These are phyloP conservation scores for Schizosaccharomyces versatilis DNA, from an alignment of 1,139 yeast species.

Conservation along the genomic window DNA sequence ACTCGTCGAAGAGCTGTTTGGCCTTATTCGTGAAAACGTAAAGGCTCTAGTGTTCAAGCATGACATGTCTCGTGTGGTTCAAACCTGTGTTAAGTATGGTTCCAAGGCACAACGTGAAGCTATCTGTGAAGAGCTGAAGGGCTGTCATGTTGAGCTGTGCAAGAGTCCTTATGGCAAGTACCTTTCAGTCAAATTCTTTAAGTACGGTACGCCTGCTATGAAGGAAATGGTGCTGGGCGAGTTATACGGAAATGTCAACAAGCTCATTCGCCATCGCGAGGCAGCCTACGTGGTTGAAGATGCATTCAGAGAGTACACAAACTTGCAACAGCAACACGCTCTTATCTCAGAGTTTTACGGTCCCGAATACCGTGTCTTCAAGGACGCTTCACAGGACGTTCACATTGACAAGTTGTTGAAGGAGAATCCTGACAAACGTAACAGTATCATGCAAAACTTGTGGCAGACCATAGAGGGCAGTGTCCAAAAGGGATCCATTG, in stretches of 20 bases:
- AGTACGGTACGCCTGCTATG: constrained; percentile 60
- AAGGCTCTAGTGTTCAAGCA: constrained; percentile 80
- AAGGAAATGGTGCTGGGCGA: constrained; percentile 58
- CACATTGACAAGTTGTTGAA: constrained; percentile 42
- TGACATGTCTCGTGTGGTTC: constrained; percentile 91
- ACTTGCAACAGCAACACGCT: constrained; percentile 64
- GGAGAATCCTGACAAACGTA: constrained; percentile 65
- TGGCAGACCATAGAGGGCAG: constrained; percentile 71
- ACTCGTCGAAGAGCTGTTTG: constrained; percentile 71
- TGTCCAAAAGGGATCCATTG: constrained; percentile 86
- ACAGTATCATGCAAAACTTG: constrained; percentile 51
- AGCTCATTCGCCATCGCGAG: constrained; percentile 87
- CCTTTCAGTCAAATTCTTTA: constrained; percentile 65
- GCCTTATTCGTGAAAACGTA: constrained; percentile 48
- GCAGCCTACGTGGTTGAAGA: constrained; percentile 98
- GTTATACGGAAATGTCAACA: constrained; percentile 73
- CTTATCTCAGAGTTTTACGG: constrained; percentile 95
- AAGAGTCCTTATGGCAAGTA: constrained; percentile 88
- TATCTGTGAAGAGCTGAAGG: constrained; percentile 49
- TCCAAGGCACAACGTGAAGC: constrained; percentile 56
- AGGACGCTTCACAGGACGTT: constrained; percentile 37
- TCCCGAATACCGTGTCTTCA: constrained; percentile 80
- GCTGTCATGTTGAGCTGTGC: constrained; percentile 60
- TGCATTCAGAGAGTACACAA: constrained; percentile 63
- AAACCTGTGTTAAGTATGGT: constrained; percentile 72